Evolutionary conservation across 345 rosid species (phyloP).

Genomic region (Melaleuca alternifolia): DNA sequence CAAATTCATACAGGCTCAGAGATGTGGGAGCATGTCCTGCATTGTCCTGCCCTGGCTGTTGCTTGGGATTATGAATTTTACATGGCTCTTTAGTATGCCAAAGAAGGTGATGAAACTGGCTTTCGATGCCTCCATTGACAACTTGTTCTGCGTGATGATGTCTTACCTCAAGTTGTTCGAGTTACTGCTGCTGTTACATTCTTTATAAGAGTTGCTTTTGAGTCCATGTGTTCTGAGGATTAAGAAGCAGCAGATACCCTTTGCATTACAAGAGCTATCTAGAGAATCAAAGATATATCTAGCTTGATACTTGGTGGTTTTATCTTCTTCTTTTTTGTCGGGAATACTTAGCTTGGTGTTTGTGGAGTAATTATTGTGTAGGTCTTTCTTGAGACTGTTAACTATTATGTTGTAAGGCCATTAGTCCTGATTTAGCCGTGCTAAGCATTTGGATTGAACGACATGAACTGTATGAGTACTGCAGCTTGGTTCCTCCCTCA

Average conservation of each 20-base stretch:
- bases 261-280: background rate
- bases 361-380: background rate
- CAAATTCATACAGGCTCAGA: background rate
- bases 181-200: background rate
- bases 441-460: background rate
- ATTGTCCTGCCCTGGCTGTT: background rate
- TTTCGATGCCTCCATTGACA: background rate
- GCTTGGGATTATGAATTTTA: constrained; percentile 10
- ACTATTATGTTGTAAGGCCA: background rate
- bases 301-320: background rate
- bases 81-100: background rate
- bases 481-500: background rate
- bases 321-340: background rate
- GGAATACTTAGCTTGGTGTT: background rate
- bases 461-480: background rate
- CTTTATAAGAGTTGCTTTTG: background rate
- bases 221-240: background rate
- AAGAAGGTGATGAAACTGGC: background rate
- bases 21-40: background rate
- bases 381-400: background rate
- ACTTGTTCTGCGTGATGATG: background rate
- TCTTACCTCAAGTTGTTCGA: background rate
- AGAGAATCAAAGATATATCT: background rate
- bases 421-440: background rate
- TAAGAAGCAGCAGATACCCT: background rate